Evolutionary conservation across 169 alveolate genomes (phyloP).

Genomic region (Plasmodium adleri): DNA sequence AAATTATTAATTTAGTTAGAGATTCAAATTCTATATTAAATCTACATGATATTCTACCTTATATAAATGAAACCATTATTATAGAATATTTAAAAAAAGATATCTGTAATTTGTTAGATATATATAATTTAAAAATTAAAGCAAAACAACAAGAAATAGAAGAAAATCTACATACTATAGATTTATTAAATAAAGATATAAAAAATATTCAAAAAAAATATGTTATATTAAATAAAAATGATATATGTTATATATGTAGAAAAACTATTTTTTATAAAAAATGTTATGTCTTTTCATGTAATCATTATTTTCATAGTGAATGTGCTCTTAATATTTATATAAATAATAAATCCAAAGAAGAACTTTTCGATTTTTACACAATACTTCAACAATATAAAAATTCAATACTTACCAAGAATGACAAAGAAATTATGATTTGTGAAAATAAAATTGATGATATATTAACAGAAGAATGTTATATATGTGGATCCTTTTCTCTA

Average conservation of each 20-base stretch:
- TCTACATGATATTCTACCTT: conserved; percentile 73
- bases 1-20: conserved; percentile 64
- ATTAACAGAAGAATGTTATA: conserved; percentile 70
- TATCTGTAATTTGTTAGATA: conserved; percentile 62
- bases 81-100: conserved; percentile 70
- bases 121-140: conserved; percentile 69
- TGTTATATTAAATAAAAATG: conserved; percentile 48
- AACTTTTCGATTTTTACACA: conserved; percentile 53
- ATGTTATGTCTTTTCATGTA: conserved; percentile 72
- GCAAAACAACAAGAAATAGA: conserved; percentile 76
- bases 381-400: conserved; percentile 57
- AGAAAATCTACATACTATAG: conserved; percentile 63
- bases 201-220: conserved; percentile 47
- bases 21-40: conserved; percentile 73
- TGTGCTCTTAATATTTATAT: conserved; percentile 60
- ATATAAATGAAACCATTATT: conserved; percentile 67
- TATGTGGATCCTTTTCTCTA: conserved; percentile 72
- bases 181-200: conserved; percentile 62
- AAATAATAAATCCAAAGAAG: conserved; percentile 59
- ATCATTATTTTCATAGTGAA: conserved; percentile 74
- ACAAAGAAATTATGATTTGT: conserved; percentile 38
- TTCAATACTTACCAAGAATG: conserved; percentile 47
- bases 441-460: conserved; percentile 76
- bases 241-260: conserved; percentile 73
- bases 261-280: conserved; percentile 67